Evolutionary conservation across 2,329 filamentous ascomycete species (phyloP).

Genomic region (Ambrosiella xylebori): DNA sequence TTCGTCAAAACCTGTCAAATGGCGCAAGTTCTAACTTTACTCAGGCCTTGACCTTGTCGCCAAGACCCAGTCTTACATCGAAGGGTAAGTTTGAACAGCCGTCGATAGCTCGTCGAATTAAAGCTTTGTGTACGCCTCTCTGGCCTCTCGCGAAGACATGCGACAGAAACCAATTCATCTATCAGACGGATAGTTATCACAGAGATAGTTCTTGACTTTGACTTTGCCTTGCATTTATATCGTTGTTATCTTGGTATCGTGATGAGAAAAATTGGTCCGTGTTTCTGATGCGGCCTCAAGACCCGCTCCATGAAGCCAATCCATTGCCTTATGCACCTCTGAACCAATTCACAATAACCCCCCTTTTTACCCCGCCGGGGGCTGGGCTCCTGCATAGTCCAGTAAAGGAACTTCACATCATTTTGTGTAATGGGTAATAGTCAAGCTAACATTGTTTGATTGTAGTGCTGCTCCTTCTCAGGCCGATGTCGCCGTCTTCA

Average conservation of each 20-base stretch:
- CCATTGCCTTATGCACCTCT: slow-evolving; percentile 60
- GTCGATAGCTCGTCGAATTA: background rate
- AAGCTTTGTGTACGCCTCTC: background rate
- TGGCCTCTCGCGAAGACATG: background rate
- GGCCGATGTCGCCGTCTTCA: slow-evolving; percentile 91
- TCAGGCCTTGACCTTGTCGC: slow-evolving; percentile 56
- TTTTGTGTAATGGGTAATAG: background rate
- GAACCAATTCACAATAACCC: slow-evolving; percentile 24
- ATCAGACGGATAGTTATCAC: background rate
- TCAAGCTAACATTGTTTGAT: slow-evolving; percentile 10
- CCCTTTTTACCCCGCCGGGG: background rate
- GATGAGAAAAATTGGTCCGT: slow-evolving; percentile 91
- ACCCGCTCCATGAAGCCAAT: slow-evolving; percentile 65
- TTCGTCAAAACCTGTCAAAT: slow-evolving; percentile 13
- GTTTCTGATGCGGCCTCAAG: slow-evolving; percentile 87
- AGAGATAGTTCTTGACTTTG: background rate
- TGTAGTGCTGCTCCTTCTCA: slow-evolving; percentile 53
- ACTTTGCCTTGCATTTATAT: background rate
- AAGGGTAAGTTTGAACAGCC: slow-evolving; percentile 46
- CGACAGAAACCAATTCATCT: background rate
- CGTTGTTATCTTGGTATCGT: slow-evolving; percentile 10
- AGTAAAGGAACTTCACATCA: background rate
- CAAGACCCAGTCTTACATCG: slow-evolving; percentile 61
- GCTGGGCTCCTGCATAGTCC: background rate
- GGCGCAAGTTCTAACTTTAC: slow-evolving; percentile 14